A percentile compares a stretch with the other conserved stretches of the same genome.
These are phyloP conservation scores for Claviceps sp. DNA, from an alignment of 2,329 filamentous ascomycete species.

Conservation along the genomic window DNA sequence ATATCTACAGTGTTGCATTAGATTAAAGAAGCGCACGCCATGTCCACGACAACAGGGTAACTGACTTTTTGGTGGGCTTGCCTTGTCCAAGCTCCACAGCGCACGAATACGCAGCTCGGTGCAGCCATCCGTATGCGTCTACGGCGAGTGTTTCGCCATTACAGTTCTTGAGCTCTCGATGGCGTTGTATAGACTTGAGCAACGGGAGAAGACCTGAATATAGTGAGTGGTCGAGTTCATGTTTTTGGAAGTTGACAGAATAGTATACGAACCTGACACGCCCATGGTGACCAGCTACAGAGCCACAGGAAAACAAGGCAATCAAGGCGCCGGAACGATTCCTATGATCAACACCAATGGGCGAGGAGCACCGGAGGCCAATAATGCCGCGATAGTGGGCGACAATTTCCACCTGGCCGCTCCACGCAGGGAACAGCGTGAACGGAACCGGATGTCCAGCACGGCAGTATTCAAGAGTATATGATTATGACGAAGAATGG, in stretches of 20 bases:
- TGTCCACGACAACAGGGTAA: conserved; percentile 4
- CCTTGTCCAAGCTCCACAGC: conserved; percentile 80
- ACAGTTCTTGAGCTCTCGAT: conserved; percentile 75
- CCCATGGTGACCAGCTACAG: conserved; percentile 17
- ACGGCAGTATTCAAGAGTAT: background rate
- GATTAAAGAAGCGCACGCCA: background rate
- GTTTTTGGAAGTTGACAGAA: background rate
- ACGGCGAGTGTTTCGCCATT: conserved; percentile 81
- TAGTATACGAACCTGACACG: conserved; percentile 19
- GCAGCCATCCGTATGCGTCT: conserved; percentile 96
- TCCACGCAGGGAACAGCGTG: background rate
- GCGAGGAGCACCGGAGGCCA: background rate
- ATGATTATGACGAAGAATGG: background rate
- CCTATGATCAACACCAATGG: background rate
- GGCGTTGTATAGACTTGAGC: conserved; percentile 91
- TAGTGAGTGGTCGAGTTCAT: background rate
- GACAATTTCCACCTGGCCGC: background rate
- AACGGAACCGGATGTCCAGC: background rate
- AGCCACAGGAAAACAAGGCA: background rate
- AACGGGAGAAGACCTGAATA: conserved; percentile 67
- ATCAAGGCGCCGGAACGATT: background rate
- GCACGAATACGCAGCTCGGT: conserved; percentile 81
- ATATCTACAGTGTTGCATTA: conserved; percentile 41
- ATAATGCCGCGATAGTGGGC: background rate
- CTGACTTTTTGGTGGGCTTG: conserved; percentile 76